A percentile compares a stretch with the other conserved stretches of the same genome.
These are phyloP conservation scores for Blastomyces gilchristii DNA, from an alignment of 2,329 filamentous ascomycete species.

Conservation along the genomic window DNA sequence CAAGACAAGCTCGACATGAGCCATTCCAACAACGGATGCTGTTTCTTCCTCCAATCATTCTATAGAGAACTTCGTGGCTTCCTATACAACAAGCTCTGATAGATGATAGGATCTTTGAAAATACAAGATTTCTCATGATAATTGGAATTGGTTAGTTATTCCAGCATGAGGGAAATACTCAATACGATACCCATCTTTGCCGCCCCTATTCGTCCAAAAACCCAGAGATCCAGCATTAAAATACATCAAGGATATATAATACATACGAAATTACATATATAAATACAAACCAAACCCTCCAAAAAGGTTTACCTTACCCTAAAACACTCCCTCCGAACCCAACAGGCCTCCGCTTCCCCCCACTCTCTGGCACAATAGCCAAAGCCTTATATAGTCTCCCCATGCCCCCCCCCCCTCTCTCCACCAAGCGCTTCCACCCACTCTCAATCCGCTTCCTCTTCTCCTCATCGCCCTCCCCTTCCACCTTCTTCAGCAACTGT, in stretches of 20 bases:
- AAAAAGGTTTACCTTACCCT: constrained; percentile 6
- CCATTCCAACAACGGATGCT: neutral
- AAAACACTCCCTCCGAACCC: constrained; percentile 69
- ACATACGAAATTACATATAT: neutral
- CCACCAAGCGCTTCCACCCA: constrained; percentile 74
- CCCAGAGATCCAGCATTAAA: neutral
- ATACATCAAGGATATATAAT: neutral
- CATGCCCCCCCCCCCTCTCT: constrained; percentile 75
- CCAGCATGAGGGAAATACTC: neutral
- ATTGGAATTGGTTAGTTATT: neutral
- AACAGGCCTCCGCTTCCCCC: constrained; percentile 63
- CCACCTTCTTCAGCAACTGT: constrained; percentile 47
- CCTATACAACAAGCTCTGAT: neutral
- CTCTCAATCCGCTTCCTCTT: constrained; percentile 54
- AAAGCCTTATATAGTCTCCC: constrained; percentile 89
- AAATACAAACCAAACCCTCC: neutral
- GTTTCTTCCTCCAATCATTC: neutral
- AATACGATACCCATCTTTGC: neutral
- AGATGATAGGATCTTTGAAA: neutral
- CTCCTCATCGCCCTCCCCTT: constrained; percentile 33
- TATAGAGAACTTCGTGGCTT: neutral
- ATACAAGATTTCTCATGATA: neutral
- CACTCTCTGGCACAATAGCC: constrained; percentile 76
- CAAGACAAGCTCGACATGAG: neutral
- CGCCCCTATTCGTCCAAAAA: neutral